Evolutionary conservation across 257 asterid species (phyloP).

Genomic region (Lycium barbarum): DNA sequence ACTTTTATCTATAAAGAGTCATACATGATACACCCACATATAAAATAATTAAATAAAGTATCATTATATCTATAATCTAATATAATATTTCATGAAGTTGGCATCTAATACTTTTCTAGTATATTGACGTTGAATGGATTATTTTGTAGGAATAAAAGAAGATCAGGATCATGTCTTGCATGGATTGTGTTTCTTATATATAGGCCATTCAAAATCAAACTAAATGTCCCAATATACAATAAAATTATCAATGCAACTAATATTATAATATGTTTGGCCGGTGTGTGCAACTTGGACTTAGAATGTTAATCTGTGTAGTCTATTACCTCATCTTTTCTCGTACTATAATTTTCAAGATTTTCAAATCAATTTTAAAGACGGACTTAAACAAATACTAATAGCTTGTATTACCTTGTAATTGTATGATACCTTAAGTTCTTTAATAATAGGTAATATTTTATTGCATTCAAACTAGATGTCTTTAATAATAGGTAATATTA

Average conservation of each 20-base stretch:
- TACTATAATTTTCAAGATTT: neutral
- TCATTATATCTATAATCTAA: too few species aligned
- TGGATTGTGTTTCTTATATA: conserved; percentile 6
- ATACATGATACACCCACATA: too few species aligned
- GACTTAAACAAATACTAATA: neutral
- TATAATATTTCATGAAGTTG: neutral
- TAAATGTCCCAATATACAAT: neutral
- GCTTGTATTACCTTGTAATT: neutral
- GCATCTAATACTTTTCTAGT: conserved; percentile 19
- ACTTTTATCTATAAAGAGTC: too few species aligned
- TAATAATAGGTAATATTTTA: too few species aligned
- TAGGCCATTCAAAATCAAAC: neutral
- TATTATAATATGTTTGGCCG: conserved; percentile 19
- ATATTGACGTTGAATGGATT: conserved; percentile 8
- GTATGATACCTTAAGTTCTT: too few species aligned
- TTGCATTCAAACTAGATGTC: too few species aligned
- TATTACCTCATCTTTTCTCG: neutral
- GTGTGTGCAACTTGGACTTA: conserved; percentile 2
- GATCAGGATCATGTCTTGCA: neutral
- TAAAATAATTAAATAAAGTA: too few species aligned
- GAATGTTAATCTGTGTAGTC: neutral
- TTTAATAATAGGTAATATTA: too few species aligned
- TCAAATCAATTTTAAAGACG: neutral
- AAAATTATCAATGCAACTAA: neutral
- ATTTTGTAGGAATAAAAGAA: neutral